phyloP scores from a whole-genome alignment of 2,329 filamentous ascomycete genomes.

The Aspergillus ochraceus region DNA sequence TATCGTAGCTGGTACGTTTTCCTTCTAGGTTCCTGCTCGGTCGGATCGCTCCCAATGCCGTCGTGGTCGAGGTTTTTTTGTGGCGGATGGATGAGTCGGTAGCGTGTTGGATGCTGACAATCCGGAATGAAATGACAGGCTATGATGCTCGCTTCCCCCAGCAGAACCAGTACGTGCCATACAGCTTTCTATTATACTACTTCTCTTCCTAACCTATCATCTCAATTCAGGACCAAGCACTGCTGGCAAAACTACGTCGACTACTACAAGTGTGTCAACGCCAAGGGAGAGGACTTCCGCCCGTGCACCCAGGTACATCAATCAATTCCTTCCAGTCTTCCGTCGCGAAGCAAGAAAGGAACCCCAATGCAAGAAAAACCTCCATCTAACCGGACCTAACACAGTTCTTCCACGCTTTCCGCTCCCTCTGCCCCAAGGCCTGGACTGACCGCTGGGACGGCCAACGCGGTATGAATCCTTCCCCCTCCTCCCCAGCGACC shows the following conservation, averaged over 20 bases:
- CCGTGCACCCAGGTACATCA: slow-evolving; percentile 85
- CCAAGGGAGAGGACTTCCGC: slow-evolving; percentile 97
- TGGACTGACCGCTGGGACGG: slow-evolving; percentile 97
- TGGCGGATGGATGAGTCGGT: background rate
- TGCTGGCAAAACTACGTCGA: slow-evolving; percentile 99
- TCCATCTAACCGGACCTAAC: background rate
- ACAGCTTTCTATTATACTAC: background rate
- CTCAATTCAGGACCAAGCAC: slow-evolving; percentile 72
- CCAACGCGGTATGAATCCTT: slow-evolving; percentile 74
- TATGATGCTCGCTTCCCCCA: slow-evolving; percentile 99
- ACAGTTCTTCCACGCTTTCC: slow-evolving; percentile 95
- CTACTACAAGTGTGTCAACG: slow-evolving; percentile 99
- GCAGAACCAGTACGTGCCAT: slow-evolving; percentile 65
- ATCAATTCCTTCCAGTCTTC: background rate
- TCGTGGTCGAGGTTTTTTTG: slow-evolving; percentile 9
- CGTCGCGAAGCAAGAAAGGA: too few relatives aligned
- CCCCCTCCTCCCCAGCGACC: slow-evolving; percentile 7
- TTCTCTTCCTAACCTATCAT: slow-evolving; percentile 13
- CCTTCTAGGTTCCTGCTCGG: slow-evolving; percentile 11
- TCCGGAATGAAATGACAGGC: slow-evolving; percentile 59
- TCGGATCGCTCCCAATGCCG: slow-evolving; percentile 11
- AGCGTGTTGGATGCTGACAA: slow-evolving; percentile 23
- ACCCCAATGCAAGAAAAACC: too few relatives aligned
- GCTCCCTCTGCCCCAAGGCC: slow-evolving; percentile 91
- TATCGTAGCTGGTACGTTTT: slow-evolving; percentile 50